These are phyloP conservation scores for Brassica nigra DNA, from an alignment of 345 rosid species.

Conservation along the genomic window DNA sequence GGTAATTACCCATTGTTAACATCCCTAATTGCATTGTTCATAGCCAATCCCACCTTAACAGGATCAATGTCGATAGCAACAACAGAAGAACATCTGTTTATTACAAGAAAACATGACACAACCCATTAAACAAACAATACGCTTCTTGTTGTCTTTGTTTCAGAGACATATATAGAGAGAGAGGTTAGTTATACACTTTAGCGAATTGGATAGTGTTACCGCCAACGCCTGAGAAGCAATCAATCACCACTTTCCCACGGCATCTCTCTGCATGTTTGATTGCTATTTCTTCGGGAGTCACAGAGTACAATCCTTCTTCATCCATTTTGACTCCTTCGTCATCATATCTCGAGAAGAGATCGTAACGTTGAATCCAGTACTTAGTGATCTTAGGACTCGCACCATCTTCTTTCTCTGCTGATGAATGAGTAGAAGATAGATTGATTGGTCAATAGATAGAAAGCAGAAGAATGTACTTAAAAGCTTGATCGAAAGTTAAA, in stretches of 20 bases:
- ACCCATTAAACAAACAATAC: not conserved
- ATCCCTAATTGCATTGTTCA: conserved; percentile 41
- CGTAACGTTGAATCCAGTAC: conserved; percentile 54
- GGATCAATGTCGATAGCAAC: conserved; percentile 61
- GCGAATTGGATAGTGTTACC: conserved; percentile 63
- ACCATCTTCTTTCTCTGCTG: conserved; percentile 5
- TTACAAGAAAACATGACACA: not conserved
- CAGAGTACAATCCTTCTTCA: conserved; percentile 59
- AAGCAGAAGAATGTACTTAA: not conserved
- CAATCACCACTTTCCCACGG: conserved; percentile 45
- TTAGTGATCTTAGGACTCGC: conserved; percentile 17
- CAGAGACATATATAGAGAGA: not conserved
- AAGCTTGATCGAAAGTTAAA: no score
- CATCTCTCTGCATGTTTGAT: conserved; percentile 47
- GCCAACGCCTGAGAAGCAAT: conserved; percentile 55
- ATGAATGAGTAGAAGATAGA: not conserved
- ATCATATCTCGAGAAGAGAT: conserved; percentile 50
- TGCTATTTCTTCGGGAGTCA: conserved; percentile 55
- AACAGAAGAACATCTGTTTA: conserved; percentile 44
- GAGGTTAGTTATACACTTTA: conserved; percentile 22
- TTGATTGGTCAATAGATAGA: not conserved
- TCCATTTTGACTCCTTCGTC: conserved; percentile 47
- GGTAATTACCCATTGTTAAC: no score
- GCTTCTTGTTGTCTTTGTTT: not conserved
- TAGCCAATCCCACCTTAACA: conserved; percentile 42